Conservation (phyloP, 2,329 filamentous ascomycete species). For the Stemphylium lycopersici region DNA sequence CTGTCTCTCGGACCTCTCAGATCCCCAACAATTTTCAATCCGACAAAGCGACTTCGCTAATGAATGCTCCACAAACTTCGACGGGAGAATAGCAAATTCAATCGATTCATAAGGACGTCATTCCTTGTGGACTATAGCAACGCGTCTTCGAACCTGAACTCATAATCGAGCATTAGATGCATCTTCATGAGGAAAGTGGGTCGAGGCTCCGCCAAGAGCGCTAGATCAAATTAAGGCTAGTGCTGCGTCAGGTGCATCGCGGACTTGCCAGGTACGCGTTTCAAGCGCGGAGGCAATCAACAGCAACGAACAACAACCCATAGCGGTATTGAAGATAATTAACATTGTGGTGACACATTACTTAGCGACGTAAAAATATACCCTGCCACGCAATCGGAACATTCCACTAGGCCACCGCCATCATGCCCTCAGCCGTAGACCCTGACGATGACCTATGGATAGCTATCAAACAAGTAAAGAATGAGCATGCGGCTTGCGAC, state of each 20-base stretch:
- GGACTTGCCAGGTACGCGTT: constrained; percentile 26
- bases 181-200: constrained; percentile 26
- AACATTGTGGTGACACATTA: background rate
- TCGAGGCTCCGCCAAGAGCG: constrained; percentile 6
- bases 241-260: constrained; percentile 3
- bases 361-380: background rate
- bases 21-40: no score
- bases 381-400: background rate
- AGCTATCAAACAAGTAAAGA: constrained; percentile 57
- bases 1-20: no score
- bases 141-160: background rate
- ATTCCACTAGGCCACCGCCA: constrained; percentile 17
- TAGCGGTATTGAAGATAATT: background rate
- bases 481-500: background rate
- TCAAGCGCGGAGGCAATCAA: constrained; percentile 14
- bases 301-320: constrained; percentile 17
- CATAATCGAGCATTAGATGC: background rate
- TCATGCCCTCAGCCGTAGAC: constrained; percentile 49
- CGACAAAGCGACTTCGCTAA: no score
- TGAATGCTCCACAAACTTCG: no score
- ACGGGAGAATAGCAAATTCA: no score
- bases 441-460: constrained; percentile 55
- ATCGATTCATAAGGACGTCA: no score
- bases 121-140: background rate
- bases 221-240: constrained; percentile 6